phyloP scores from a whole-genome alignment of 495 filamentous ascomycete species.

The Podospora appendiculata region DNA sequence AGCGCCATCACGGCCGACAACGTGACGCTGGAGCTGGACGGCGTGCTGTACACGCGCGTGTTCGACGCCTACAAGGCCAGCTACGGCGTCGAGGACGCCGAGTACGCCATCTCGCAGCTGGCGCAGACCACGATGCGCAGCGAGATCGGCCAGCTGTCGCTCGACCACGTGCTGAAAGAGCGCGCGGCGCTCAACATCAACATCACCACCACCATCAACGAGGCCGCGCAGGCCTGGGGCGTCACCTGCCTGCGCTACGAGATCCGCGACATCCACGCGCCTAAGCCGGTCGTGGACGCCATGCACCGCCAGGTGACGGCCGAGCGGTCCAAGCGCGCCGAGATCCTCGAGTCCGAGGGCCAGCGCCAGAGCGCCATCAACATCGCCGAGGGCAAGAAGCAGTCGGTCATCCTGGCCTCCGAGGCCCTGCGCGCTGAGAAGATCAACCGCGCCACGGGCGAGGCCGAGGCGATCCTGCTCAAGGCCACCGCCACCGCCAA shows the following conservation, averaged over 20 bases:
- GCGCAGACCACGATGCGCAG: constrained; percentile 98
- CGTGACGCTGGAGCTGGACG: constrained; percentile 92
- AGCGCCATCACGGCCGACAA: constrained; percentile 98
- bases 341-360: constrained; percentile 93
- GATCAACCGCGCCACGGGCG: constrained; percentile 85
- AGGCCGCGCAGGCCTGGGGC: constrained; percentile 93
- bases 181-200: constrained; percentile 91
- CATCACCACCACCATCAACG: constrained; percentile 96
- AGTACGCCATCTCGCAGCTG: constrained; percentile 96
- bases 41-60: constrained; percentile 87
- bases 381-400: constrained; percentile 94
- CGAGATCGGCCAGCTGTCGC: constrained; percentile 91
- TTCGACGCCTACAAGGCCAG: constrained; percentile 98
- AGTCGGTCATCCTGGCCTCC: constrained; percentile 88
- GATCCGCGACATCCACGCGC: constrained; percentile 96
- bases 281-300: constrained; percentile 82
- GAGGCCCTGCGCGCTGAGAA: constrained; percentile 86
- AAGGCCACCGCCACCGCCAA: constrained; percentile 78
- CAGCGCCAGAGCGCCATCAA: constrained; percentile 96
- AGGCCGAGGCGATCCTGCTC: constrained; percentile 85
- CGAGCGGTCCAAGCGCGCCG: constrained; percentile 90
- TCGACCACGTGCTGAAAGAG: constrained; percentile 97
- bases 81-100: constrained; percentile 97
- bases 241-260: constrained; percentile 95
- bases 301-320: constrained; percentile 99